These are phyloP conservation scores for Diaporthe humulicola DNA, from an alignment of 2,329 filamentous ascomycete genomes.

Conservation along the genomic window DNA sequence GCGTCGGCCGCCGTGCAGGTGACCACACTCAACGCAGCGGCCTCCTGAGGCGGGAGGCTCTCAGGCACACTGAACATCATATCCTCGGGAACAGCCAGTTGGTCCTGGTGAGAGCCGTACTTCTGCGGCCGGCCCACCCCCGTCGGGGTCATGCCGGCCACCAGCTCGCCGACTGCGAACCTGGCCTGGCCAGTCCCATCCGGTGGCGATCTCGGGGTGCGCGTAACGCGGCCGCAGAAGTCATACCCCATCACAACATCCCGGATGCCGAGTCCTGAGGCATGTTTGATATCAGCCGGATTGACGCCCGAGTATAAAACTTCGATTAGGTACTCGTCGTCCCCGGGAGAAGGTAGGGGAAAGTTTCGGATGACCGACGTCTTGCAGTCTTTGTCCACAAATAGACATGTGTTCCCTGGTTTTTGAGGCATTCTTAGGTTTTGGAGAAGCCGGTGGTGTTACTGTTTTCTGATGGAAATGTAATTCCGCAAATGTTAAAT, in stretches of 20 bases:
- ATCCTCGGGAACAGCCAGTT: neutral
- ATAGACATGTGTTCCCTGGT: neutral
- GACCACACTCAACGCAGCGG: neutral
- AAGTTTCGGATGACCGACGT: conserved; percentile 11
- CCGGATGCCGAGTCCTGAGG: conserved; percentile 32
- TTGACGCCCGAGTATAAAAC: conserved; percentile 38
- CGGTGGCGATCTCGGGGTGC: neutral
- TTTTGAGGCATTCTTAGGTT: neutral
- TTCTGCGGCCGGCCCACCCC: neutral
- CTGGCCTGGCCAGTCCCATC: neutral
- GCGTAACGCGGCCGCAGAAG: conserved; percentile 32
- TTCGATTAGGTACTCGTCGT: conserved; percentile 35
- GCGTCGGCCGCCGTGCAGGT: conserved; percentile 3
- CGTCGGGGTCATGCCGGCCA: neutral
- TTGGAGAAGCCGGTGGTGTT: neutral
- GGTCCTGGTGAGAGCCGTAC: conserved; percentile 1
- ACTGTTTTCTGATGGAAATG: neutral
- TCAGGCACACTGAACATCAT: neutral
- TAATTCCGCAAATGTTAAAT: neutral
- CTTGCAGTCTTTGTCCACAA: conserved; percentile 10
- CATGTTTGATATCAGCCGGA: conserved; percentile 38
- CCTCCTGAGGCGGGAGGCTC: neutral
- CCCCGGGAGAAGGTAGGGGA: neutral
- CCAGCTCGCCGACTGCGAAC: conserved; percentile 2
- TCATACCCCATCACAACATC: conserved; percentile 38